Conservation (phyloP, 2,329 filamentous ascomycete species). For the Triangularia setosa region DNA sequence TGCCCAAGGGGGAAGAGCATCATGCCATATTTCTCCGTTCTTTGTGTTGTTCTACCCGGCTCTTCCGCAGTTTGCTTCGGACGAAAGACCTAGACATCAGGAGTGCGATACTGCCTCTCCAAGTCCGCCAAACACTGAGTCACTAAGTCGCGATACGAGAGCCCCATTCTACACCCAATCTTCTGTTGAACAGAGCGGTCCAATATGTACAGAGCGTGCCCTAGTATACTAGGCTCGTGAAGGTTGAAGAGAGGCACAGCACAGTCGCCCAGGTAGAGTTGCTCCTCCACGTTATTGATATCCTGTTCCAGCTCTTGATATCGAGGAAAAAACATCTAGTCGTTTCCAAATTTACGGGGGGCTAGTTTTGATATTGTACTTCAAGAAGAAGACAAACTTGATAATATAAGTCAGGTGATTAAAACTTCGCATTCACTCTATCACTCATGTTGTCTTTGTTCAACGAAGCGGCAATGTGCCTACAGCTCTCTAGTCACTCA, state of each 20-base stretch:
- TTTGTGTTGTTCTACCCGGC: not conserved
- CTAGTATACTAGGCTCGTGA: slow-evolving; percentile 37
- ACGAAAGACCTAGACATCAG: not conserved
- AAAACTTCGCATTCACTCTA: slow-evolving; percentile 28
- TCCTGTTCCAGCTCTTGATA: slow-evolving; percentile 35
- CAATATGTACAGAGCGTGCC: slow-evolving; percentile 30
- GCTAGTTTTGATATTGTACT: slow-evolving; percentile 35
- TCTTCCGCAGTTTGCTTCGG: not conserved
- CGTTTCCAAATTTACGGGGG: slow-evolving; percentile 36
- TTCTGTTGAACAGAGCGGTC: slow-evolving; percentile 34
- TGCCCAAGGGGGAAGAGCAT: too few relatives aligned
- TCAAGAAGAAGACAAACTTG: slow-evolving; percentile 39
- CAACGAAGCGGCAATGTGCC: slow-evolving; percentile 34
- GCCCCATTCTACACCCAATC: slow-evolving; percentile 38
- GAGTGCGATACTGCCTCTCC: slow-evolving; percentile 25
- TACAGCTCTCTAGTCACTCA: slow-evolving; percentile 40
- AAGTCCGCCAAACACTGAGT: slow-evolving; percentile 35
- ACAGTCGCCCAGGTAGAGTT: slow-evolving; percentile 37
- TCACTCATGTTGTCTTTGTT: slow-evolving; percentile 31
- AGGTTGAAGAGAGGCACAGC: slow-evolving; percentile 41
- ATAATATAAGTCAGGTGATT: slow-evolving; percentile 36
- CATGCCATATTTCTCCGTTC: not conserved
- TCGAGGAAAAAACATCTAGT: slow-evolving; percentile 34
- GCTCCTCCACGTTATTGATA: slow-evolving; percentile 35
- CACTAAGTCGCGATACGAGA: slow-evolving; percentile 42